Conservation (phyloP, 345 rosid genomes). For the Eutrema japonicum region DNA sequence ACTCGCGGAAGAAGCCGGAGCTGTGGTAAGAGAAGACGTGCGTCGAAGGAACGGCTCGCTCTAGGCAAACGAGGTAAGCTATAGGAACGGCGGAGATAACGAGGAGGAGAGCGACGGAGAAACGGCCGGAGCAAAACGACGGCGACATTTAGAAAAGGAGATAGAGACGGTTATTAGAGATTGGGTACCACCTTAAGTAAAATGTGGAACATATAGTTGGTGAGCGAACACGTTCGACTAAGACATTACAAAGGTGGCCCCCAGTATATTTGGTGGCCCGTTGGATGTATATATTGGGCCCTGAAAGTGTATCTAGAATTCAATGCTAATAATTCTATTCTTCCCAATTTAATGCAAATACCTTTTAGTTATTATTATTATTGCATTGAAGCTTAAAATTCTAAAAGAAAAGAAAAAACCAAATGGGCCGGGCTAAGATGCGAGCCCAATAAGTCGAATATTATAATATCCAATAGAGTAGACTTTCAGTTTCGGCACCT, state of each 20-base stretch:
- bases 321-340: conserved; percentile 15
- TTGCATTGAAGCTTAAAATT: not conserved
- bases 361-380: not conserved
- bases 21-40: conserved; percentile 75
- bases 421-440: conserved; percentile 1
- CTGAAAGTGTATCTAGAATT: conserved; percentile 13
- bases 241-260: not conserved
- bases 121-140: conserved; percentile 31
- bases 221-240: conserved; percentile 3
- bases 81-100: conserved; percentile 70
- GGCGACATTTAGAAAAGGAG: conserved; percentile 34
- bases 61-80: conserved; percentile 65
- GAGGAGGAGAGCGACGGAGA: conserved; percentile 46
- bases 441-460: conserved; percentile 10
- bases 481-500: not conserved
- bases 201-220: conserved; percentile 19
- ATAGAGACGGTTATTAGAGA: not conserved
- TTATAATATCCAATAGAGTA: not conserved
- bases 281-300: conserved; percentile 25
- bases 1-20: conserved; percentile 76
- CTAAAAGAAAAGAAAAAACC: too few species aligned
- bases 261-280: conserved; percentile 25
- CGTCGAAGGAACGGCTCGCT: conserved; percentile 58
- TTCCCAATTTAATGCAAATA: conserved; percentile 12
- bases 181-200: conserved; percentile 15